Base-by-base conservation (phyloP, 2,329 filamentous ascomycete species). In the Elsinoe ampelina region DNA sequence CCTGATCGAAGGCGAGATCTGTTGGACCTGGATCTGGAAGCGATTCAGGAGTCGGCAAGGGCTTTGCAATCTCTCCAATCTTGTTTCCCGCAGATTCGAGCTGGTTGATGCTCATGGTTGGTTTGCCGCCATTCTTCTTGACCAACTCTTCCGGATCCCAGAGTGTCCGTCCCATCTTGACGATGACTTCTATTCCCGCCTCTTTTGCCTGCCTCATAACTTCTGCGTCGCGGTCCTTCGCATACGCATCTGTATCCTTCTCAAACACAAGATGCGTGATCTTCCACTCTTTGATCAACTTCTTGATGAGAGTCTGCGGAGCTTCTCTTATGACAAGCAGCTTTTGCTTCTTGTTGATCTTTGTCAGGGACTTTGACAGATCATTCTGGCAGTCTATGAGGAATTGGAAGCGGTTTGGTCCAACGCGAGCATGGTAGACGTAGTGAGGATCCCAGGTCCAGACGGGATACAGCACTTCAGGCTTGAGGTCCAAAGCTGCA, bases 381-480 rank as follows among this genome's bases (percentile, higher is more conserved):
- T 88, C 84, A 61, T 77, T 79, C 65, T 89, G 86, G 64, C 85
- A 89, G 67, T 90, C 86, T 20, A 89, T 76, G 73, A 89, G 70
- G 64, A 85, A 90, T 63, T 87, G 83, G 84, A 85, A 90, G 62
- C 87, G 75, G 64, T 91, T 91, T 7, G 81, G 73, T 0, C 85
- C 85, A 3, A 84, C 85, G 58, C 86, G 78, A 1, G 83, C 81
- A 32, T 78, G 78, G 66, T 89, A 89, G 22, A 90, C 85, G 66
- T 90, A 90, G 67, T 90, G 85, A 57, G 86, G 86, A 66, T 89
- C 86, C 85, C 86, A 91, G 1, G 84, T 88, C 77, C 87, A 91
- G 45, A 90, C 79, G 0, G 86, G 86, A 74, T 85, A 90, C 22
- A 91, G 73, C 17, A 79, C 81, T 54, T 79, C 78, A 1, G 86